phyloP scores from a whole-genome alignment of 345 rosid genomes.

The Citrus cavaleriei region DNA sequence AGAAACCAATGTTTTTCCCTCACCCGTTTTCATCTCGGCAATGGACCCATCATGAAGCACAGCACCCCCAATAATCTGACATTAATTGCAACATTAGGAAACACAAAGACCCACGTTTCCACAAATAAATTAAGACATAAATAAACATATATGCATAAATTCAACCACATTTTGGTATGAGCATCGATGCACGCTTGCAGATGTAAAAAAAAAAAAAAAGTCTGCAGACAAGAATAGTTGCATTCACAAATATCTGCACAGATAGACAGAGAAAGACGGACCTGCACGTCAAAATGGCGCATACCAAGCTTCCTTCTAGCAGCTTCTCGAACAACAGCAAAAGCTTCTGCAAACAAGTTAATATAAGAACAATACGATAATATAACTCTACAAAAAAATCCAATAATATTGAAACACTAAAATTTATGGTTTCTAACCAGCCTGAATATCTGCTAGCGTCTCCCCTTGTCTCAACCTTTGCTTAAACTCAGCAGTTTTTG shows the following conservation, averaged over 20 bases:
- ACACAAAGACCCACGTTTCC: slow-evolving; percentile 13
- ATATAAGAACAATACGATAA: not conserved
- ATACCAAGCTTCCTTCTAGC: slow-evolving; percentile 94
- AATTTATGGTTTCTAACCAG: slow-evolving; percentile 47
- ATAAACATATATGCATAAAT: not conserved
- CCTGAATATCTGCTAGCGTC: slow-evolving; percentile 78
- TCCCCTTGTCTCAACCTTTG: slow-evolving; percentile 59
- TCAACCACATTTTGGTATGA: not conserved
- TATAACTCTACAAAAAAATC: not conserved
- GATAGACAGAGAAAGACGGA: slow-evolving; percentile 15
- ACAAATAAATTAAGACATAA: not conserved
- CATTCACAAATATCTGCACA: not conserved
- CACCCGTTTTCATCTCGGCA: slow-evolving; percentile 98
- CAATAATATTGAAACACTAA: not conserved
- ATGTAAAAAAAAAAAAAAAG: not conserved
- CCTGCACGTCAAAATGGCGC: slow-evolving; percentile 99
- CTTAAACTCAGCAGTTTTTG: slow-evolving; percentile 73
- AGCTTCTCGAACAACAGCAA: slow-evolving; percentile 96
- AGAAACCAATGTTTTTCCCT: slow-evolving; percentile 94
- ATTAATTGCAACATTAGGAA: slow-evolving; percentile 16
- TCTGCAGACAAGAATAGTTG: not conserved
- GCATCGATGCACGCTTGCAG: not conserved
- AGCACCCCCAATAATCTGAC: slow-evolving; percentile 91
- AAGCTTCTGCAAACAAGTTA: slow-evolving; percentile 54
- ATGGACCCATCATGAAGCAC: slow-evolving; percentile 97